Evolutionary conservation across 257 asterid species (phyloP).

Genomic region (Solanum boliviense): DNA sequence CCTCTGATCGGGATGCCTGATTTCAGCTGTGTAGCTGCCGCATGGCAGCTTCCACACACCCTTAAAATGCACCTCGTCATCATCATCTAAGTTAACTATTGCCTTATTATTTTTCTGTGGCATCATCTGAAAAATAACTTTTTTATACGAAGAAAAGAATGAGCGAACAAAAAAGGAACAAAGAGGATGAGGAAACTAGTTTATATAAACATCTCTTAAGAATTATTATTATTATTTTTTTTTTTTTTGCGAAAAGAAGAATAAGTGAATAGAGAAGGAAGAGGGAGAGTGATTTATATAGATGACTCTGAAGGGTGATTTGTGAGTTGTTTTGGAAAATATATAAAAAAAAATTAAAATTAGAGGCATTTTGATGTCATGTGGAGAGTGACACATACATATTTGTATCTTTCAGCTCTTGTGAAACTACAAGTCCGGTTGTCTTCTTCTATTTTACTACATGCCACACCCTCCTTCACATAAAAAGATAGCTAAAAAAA

Average conservation of each 20-base stretch:
- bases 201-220: neutral
- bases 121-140: neutral
- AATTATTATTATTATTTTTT: too few relatives aligned
- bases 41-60: neutral
- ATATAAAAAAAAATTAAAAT: neutral
- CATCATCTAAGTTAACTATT: too few relatives aligned
- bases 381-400: neutral
- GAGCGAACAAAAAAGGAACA: neutral
- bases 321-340: neutral
- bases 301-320: too few relatives aligned
- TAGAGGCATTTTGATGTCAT: neutral
- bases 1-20: neutral
- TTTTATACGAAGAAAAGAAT: neutral
- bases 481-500: neutral
- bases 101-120: neutral
- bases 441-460: neutral
- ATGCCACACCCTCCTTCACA: too few relatives aligned
- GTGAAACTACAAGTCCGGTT: neutral
- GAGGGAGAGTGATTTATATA: neutral
- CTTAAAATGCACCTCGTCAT: neutral
- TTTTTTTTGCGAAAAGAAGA: neutral
- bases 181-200: neutral
- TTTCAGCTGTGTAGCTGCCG: neutral
- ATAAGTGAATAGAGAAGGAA: neutral
- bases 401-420: neutral